Base-by-base conservation (phyloP, 2,329 filamentous ascomycete species). In the Calonectria multiphialidica region DNA sequence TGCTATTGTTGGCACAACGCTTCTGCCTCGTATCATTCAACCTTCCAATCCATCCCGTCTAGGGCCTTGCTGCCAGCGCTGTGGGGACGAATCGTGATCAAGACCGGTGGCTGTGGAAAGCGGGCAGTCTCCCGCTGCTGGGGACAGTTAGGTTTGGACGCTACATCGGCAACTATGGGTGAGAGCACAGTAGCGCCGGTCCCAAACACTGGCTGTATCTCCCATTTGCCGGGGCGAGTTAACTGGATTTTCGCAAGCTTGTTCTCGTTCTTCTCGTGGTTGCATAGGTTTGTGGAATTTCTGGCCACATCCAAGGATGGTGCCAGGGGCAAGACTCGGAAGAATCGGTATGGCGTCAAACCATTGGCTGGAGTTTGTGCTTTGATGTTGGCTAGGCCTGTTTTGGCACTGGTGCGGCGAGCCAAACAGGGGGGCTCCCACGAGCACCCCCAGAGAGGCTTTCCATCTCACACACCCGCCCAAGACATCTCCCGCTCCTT, bases 201-300 rank as follows among this genome's bases (percentile, higher is more conserved):
- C 71, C 75, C 67, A 79, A 79, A 78, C 76, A 70, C 72, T 77
- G 59, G 73, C 50, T 61, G 63, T 76, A 74, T 78, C 74, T 74
- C 76, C 77, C 73, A 75, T 79, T 73, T 79, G 74, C 77, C 74
- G 71, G 75, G 70, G 75, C 62, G 25, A 16, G 33, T 59, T 16
- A 37, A 50, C 61, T 45, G 37, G 50, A 59, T 45, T 71, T 61
- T 61, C 55, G 42, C 53, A 44, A 33, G 57, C 57, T 45, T 53
- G 61, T 64, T 57, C 53, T 68, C 37, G 63, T 37, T 55, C 25
- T 25, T 42, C 45, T 55, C 44, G 35, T 42, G 49, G 45, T 42
- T n/a, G 33, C 47, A 45, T 67, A 49, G 45, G 53, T 67, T 62
- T 76, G 72, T 74, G 70, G 69, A 68, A 72, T 74, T 66, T 66